phyloP scores from a whole-genome alignment of 2,329 filamentous ascomycete species.

The Coniochaeta sp. region DNA sequence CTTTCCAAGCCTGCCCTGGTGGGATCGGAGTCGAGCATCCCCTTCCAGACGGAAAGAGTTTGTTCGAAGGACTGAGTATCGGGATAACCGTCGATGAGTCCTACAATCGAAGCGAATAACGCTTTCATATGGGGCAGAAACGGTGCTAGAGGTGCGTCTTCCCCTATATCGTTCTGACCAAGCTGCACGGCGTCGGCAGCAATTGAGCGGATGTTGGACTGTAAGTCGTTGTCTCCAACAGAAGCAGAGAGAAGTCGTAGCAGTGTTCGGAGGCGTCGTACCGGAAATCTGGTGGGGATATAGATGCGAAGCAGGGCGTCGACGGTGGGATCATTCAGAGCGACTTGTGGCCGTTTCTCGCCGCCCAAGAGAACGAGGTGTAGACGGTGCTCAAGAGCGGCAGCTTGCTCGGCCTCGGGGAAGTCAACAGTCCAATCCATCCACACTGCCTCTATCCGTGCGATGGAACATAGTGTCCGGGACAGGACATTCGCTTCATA shows the following conservation, averaged over 20 bases:
- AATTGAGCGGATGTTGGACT: conserved; percentile 31
- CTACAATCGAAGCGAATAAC: conserved; percentile 35
- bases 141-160: conserved; percentile 35
- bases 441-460: conserved; percentile 50
- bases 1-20: conserved; percentile 33
- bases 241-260: conserved; percentile 40
- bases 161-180: conserved; percentile 29
- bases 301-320: conserved; percentile 43
- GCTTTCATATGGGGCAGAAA: conserved; percentile 43
- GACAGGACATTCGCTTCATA: conserved; percentile 46
- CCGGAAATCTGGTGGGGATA: conserved; percentile 39
- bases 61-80: conserved; percentile 23
- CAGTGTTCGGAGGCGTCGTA: conserved; percentile 46
- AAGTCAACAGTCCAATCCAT: conserved; percentile 50
- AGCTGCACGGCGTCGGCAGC: conserved; percentile 29
- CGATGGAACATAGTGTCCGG: conserved; percentile 51
- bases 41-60: conserved; percentile 37
- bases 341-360: conserved; percentile 24
- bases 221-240: conserved; percentile 34
- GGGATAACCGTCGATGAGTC: conserved; percentile 31
- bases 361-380: conserved; percentile 36
- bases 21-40: conserved; percentile 29
- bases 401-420: conserved; percentile 43
- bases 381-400: conserved; percentile 55
- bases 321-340: conserved; percentile 37